Evolutionary conservation across 768 basidiomycete genomes (phyloP).

Genomic region (Amanita subjunquillea): DNA sequence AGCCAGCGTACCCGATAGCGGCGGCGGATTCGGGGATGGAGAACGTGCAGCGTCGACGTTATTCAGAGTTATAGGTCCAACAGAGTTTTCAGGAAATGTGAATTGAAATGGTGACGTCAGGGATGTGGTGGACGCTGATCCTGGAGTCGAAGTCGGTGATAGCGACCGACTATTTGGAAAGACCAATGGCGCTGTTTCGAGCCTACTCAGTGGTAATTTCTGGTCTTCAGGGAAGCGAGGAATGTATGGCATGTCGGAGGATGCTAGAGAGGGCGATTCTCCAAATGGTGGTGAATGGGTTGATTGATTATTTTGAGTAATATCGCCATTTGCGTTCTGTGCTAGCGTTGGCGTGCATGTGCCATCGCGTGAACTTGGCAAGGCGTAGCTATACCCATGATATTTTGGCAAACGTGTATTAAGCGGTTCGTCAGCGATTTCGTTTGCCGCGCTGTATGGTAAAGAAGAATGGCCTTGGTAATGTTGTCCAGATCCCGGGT

Average conservation of each 20-base stretch:
- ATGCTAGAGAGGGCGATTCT: constrained; percentile 40
- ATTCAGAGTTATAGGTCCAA: constrained; percentile 44
- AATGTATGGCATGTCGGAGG: constrained; percentile 35
- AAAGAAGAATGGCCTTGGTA: constrained; percentile 39
- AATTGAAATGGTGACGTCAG: constrained; percentile 62
- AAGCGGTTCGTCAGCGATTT: constrained; percentile 20
- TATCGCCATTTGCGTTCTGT: constrained; percentile 41
- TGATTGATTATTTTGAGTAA: constrained; percentile 6
- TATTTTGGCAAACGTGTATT: constrained; percentile 43
- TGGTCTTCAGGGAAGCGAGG: constrained; percentile 46
- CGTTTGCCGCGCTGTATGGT: constrained; percentile 19
- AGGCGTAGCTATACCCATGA: constrained; percentile 34
- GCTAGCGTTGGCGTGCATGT: constrained; percentile 34
- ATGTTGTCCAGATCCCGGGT: constrained; percentile 25
- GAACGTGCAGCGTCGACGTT: constrained; percentile 45
- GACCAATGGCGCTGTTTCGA: constrained; percentile 48
- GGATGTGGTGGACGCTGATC: constrained; percentile 51
- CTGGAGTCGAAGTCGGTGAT: constrained; percentile 56
- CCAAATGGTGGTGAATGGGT: constrained; percentile 6
- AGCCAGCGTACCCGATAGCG: constrained; percentile 71
- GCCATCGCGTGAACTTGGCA: constrained; percentile 24
- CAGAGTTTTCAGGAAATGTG: constrained; percentile 43
- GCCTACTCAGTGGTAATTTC: constrained; percentile 37
- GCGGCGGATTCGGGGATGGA: constrained; percentile 32
- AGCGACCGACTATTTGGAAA: constrained; percentile 62